A percentile compares a stretch with the other conserved stretches of the same genome.
phyloP scores from a whole-genome alignment of 108 stramenopile species.

The Hondaea fermentalgiana region DNA sequence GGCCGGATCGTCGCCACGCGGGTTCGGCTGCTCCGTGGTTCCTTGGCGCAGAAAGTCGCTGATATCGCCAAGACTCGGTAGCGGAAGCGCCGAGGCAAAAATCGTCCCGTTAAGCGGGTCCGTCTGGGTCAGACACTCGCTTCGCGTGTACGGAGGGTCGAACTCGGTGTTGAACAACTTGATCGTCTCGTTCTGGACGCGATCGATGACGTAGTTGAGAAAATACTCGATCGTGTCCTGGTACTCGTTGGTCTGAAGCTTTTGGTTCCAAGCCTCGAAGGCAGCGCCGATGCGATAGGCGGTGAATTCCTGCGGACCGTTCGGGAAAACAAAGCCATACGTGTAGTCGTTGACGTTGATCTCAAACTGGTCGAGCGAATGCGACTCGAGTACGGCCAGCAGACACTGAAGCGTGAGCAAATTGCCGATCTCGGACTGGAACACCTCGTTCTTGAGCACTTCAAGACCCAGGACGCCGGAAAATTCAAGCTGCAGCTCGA shows the following conservation, averaged over 20 bases:
- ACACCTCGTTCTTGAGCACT: neutral
- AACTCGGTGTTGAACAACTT: neutral
- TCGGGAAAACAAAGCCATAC: too few relatives aligned
- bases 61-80: neutral
- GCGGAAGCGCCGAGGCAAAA: neutral
- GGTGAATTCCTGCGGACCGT: too few relatives aligned
- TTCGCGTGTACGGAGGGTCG: neutral
- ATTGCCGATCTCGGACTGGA: neutral
- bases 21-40: neutral
- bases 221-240: neutral
- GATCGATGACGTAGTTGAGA: neutral
- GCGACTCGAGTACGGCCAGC: neutral
- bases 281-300: too few relatives aligned
- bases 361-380: neutral
- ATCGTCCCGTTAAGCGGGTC: too few relatives aligned
- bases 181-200: neutral
- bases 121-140: neutral
- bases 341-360: too few relatives aligned
- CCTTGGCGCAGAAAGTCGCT: neutral
- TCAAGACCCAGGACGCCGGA: neutral
- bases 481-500: neutral
- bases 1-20: neutral
- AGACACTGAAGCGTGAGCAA: neutral
- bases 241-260: neutral
- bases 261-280: too few relatives aligned